These are phyloP conservation scores for Diutina siamensis DNA, from an alignment of 1,139 yeast genomes.

Conservation along the genomic window DNA sequence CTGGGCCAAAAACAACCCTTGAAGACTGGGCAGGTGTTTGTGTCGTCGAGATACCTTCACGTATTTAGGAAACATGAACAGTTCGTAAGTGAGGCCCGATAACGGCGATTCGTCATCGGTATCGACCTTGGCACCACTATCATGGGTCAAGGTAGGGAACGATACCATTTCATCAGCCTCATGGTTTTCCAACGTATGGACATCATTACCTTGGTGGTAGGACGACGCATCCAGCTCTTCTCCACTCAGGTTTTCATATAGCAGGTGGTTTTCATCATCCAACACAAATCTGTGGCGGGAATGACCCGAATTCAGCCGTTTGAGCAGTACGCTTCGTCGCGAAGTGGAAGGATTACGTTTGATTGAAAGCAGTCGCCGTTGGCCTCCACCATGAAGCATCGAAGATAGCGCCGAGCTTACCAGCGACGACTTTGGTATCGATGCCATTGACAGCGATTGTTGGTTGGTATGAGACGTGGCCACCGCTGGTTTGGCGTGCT, in stretches of 20 bases:
- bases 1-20: slow-evolving; percentile 68
- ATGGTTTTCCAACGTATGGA: not conserved
- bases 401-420: not conserved
- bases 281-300: not conserved
- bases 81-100: slow-evolving; percentile 25
- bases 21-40: slow-evolving; percentile 29
- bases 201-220: not conserved
- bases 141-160: not conserved
- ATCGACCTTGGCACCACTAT: not conserved
- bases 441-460: not conserved
- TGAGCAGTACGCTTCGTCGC: not conserved
- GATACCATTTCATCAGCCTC: not conserved
- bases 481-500: no score
- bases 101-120: slow-evolving; percentile 11
- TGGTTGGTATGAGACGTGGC: not conserved
- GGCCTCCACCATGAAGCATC: not conserved
- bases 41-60: slow-evolving; percentile 35
- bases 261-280: not conserved
- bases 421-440: not conserved
- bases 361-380: not conserved
- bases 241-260: not conserved
- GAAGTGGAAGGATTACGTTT: not conserved
- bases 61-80: slow-evolving; percentile 42
- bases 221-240: not conserved
- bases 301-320: not conserved